phyloP scores from a whole-genome alignment of 2,329 filamentous ascomycete species.

The Cladobotryum mycophilum region DNA sequence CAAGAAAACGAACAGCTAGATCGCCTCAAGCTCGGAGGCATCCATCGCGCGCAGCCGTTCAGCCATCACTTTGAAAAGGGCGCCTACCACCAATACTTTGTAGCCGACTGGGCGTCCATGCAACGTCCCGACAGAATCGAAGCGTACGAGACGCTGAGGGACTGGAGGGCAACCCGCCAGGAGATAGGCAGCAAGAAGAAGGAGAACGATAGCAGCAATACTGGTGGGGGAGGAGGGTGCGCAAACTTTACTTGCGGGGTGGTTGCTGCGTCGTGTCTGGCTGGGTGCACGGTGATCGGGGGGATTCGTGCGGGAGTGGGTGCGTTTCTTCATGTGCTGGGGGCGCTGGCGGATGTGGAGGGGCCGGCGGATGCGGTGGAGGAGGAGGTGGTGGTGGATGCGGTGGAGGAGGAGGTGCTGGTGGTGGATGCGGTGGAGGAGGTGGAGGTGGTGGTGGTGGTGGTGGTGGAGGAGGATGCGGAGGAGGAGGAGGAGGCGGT shows the following conservation, averaged over 20 bases:
- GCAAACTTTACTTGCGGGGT: slow-evolving; percentile 16
- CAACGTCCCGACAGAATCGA: slow-evolving; percentile 14
- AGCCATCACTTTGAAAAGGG: slow-evolving; percentile 33
- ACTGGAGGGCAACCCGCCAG: slow-evolving; percentile 15
- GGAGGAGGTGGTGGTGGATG: slow-evolving; percentile 17
- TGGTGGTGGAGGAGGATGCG: background rate
- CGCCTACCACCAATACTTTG: slow-evolving; percentile 23
- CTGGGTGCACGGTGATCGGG: slow-evolving; percentile 11
- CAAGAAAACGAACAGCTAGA: slow-evolving; percentile 18
- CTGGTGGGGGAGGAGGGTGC: slow-evolving; percentile 9
- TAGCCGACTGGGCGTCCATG: slow-evolving; percentile 21
- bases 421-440: background rate
- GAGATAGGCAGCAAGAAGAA: slow-evolving; percentile 10
- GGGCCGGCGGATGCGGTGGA: slow-evolving; percentile 14
- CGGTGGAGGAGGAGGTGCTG: background rate
- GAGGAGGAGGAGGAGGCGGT: slow-evolving; percentile 4
- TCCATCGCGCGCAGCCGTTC: slow-evolving; percentile 36
- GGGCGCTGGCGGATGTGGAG: slow-evolving; percentile 4
- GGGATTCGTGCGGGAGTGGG: slow-evolving; percentile 18
- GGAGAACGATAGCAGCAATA: background rate
- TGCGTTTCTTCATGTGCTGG: slow-evolving; percentile 13
- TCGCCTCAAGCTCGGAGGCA: slow-evolving; percentile 34
- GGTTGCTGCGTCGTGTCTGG: slow-evolving; percentile 13
- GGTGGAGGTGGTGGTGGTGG: slow-evolving; percentile 1
- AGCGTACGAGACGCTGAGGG: slow-evolving; percentile 20